phyloP scores from a whole-genome alignment of 805 yeast species.

The Myxozyma geophila region DNA sequence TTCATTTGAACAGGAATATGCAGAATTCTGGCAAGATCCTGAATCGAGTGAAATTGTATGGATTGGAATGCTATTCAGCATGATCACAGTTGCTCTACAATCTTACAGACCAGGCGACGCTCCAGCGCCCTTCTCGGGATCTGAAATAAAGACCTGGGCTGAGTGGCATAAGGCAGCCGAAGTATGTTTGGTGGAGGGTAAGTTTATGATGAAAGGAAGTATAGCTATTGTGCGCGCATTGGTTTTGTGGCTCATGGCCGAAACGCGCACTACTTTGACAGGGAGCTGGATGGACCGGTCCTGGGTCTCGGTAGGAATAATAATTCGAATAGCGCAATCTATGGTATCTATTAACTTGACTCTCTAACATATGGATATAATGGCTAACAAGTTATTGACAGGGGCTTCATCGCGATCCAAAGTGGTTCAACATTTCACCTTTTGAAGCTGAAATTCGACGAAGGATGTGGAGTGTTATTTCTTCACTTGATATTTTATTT shows the following conservation, averaged over 20 bases:
- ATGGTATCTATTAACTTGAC: slow-evolving; percentile 36
- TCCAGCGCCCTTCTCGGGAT: slow-evolving; percentile 37
- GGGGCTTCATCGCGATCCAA: slow-evolving; percentile 46
- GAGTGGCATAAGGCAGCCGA: slow-evolving; percentile 43
- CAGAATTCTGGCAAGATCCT: slow-evolving; percentile 42
- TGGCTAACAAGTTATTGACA: neutral
- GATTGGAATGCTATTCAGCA: slow-evolving; percentile 42
- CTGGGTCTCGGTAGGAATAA: slow-evolving; percentile 42
- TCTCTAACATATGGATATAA: neutral
- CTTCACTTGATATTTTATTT: slow-evolving; percentile 38
- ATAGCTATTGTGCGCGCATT: slow-evolving; percentile 41
- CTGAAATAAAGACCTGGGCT: slow-evolving; percentile 37
- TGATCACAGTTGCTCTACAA: slow-evolving; percentile 41
- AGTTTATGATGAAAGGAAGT: slow-evolving; percentile 42
- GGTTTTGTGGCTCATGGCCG: slow-evolving; percentile 42
- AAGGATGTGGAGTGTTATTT: slow-evolving; percentile 40
- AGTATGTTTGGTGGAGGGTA: slow-evolving; percentile 42
- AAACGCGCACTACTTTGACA: slow-evolving; percentile 30
- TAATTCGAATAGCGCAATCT: slow-evolving; percentile 43
- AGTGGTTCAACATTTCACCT: slow-evolving; percentile 42
- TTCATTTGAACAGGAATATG: slow-evolving; percentile 40
- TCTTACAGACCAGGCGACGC: slow-evolving; percentile 37
- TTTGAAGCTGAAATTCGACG: slow-evolving; percentile 44
- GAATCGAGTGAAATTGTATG: slow-evolving; percentile 41
- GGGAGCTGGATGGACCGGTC: slow-evolving; percentile 39